Evolutionary conservation across 345 rosid species (phyloP).

Genomic region (Populus pruinosa): DNA sequence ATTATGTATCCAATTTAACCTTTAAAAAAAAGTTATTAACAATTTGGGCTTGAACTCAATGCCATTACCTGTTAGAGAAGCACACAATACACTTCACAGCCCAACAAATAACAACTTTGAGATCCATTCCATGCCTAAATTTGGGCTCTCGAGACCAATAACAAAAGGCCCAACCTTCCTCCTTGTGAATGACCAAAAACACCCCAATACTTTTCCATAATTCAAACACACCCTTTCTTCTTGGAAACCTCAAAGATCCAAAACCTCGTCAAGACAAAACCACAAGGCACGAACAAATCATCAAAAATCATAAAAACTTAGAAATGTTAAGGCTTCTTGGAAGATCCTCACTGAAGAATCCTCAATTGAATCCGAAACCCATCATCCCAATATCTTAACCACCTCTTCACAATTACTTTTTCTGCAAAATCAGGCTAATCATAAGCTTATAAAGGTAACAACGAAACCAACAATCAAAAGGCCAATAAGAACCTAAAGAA

Average conservation of each 20-base stretch:
- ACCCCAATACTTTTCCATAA: background rate
- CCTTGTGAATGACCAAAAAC: background rate
- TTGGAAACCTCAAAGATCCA: background rate
- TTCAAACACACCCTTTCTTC: no score
- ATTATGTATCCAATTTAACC: no score
- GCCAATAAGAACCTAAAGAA: conserved; percentile 27
- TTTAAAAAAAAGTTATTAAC: no score
- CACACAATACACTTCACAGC: no score
- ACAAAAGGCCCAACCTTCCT: background rate
- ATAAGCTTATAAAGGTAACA: background rate
- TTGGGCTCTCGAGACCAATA: background rate
- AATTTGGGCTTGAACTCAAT: no score
- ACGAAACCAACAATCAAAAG: conserved; percentile 45
- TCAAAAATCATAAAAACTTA: background rate
- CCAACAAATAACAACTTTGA: no score
- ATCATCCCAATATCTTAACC: background rate
- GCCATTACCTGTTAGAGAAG: no score
- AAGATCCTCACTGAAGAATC: conserved; percentile 19
- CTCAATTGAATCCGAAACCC: background rate
- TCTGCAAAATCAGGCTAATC: conserved; percentile 16
- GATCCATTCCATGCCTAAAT: no score
- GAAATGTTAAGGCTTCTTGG: conserved; percentile 22
- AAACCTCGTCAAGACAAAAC: background rate
- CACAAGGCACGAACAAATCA: background rate
- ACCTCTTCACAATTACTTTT: background rate